phyloP scores from a whole-genome alignment of 495 filamentous ascomycete species.

The Hypoxylon lenormandii region DNA sequence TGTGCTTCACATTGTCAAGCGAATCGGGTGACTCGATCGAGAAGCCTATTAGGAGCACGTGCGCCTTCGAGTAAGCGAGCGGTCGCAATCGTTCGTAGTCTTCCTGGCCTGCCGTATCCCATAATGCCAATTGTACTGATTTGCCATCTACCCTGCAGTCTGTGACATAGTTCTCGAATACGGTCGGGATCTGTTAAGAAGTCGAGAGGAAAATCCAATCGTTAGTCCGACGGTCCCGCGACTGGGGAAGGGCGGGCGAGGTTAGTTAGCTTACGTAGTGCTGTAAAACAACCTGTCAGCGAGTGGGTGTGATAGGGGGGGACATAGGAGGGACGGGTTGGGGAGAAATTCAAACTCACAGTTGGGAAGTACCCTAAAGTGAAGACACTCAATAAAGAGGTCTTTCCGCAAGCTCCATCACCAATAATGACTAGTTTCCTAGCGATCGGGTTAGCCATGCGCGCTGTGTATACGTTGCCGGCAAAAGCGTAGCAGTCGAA shows the following conservation, averaged over 20 bases:
- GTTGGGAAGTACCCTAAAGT: slow-evolving; percentile 98
- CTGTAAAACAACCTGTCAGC: slow-evolving; percentile 55
- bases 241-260: too few species aligned
- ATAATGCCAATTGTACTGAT: slow-evolving; percentile 95
- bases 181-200: slow-evolving; percentile 84
- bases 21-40: slow-evolving; percentile 95
- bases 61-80: slow-evolving; percentile 95
- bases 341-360: slow-evolving; percentile 67
- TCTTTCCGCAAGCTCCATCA: slow-evolving; percentile 98
- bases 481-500: slow-evolving; percentile 3
- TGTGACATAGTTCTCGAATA: slow-evolving; percentile 99
- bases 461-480: slow-evolving; percentile 4
- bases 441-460: slow-evolving; percentile 31
- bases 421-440: slow-evolving; percentile 99
- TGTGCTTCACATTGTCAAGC: slow-evolving; percentile 97
- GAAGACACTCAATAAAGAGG: slow-evolving; percentile 96
- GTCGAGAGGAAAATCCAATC: slow-evolving; percentile 38
- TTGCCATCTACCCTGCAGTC: slow-evolving; percentile 98
- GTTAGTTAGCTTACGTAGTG: slow-evolving; percentile 74
- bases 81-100: slow-evolving; percentile 96
- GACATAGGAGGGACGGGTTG: slow-evolving; percentile 10
- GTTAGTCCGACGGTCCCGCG: too few species aligned
- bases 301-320: slow-evolving; percentile 2
- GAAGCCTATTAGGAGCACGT: slow-evolving; percentile 97
- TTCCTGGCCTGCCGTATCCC: slow-evolving; percentile 99